Percentiles rank a stretch among this genome's conserved stretches.
phyloP scores from a whole-genome alignment of 2,329 filamentous ascomycete species.

The Leptographium lundbergii region DNA sequence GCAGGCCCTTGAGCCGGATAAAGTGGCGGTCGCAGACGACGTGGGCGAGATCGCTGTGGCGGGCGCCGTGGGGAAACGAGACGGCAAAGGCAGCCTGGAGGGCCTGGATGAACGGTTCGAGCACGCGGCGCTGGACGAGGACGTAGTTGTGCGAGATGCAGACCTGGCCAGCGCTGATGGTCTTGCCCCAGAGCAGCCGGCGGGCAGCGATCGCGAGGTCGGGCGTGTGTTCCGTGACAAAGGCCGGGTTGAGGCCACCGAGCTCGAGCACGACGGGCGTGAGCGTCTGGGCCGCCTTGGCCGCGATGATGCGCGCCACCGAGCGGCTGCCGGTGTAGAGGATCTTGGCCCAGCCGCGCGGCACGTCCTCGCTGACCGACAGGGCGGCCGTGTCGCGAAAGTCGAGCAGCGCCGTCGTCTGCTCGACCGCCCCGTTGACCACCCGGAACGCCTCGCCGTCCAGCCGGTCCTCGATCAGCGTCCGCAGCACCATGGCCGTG shows the following conservation, averaged over 20 bases:
- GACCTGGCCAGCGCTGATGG: constrained; percentile 75
- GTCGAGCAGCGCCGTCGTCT: constrained; percentile 70
- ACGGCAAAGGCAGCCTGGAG: constrained; percentile 58
- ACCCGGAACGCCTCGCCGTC: constrained; percentile 66
- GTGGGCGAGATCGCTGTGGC: constrained; percentile 66
- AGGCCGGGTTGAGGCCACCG: constrained; percentile 83
- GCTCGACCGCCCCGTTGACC: constrained; percentile 68
- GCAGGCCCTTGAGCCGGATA: constrained; percentile 73
- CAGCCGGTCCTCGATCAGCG: constrained; percentile 62
- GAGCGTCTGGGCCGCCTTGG: constrained; percentile 78
- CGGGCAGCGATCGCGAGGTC: constrained; percentile 70
- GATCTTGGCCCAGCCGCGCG: constrained; percentile 83
- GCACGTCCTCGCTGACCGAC: constrained; percentile 4
- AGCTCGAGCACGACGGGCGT: constrained; percentile 86
- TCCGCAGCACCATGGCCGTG: constrained; percentile 65
- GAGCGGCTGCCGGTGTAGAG: constrained; percentile 77
- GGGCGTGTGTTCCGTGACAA: constrained; percentile 66
- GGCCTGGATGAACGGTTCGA: constrained; percentile 59
- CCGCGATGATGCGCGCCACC: constrained; percentile 77
- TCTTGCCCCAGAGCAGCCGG: constrained; percentile 81
- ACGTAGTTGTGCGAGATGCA: constrained; percentile 92
- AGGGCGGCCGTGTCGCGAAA: constrained; percentile 26
- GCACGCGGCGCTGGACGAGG: constrained; percentile 62
- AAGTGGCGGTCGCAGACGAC: constrained; percentile 76
- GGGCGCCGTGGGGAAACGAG: constrained; percentile 73